phyloP scores from a whole-genome alignment of 192 early-diverging fungal genomes.

The Paraglomus brasilianum region DNA sequence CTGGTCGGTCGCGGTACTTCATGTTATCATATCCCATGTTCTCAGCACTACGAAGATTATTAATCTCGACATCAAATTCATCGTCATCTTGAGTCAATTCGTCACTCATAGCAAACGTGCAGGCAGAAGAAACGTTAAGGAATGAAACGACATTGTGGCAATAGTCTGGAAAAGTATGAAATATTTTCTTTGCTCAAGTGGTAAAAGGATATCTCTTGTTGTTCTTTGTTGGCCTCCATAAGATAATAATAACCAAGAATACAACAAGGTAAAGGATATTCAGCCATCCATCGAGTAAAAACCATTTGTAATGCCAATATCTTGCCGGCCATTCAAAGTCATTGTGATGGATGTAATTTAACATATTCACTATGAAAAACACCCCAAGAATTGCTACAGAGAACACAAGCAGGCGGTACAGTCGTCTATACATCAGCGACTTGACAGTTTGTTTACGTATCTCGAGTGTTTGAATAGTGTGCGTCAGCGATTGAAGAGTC shows the following conservation, averaged over 20 bases:
- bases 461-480: slow-evolving; percentile 75
- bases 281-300: slow-evolving; percentile 89
- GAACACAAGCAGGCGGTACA: slow-evolving; percentile 77
- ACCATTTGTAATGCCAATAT: slow-evolving; percentile 87
- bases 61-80: slow-evolving; percentile 67
- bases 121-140: background rate
- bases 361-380: slow-evolving; percentile 83
- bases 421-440: slow-evolving; percentile 82
- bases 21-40: slow-evolving; percentile 48
- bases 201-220: slow-evolving; percentile 59
- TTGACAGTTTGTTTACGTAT: slow-evolving; percentile 85
- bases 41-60: slow-evolving; percentile 48
- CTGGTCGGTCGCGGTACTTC: slow-evolving; percentile 39
- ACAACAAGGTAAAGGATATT: slow-evolving; percentile 86
- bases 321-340: slow-evolving; percentile 64
- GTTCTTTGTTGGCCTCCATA: slow-evolving; percentile 92
- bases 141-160: too few species aligned
- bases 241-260: slow-evolving; percentile 72
- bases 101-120: slow-evolving; percentile 26
- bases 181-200: background rate
- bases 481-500: slow-evolving; percentile 79
- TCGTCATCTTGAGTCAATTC: slow-evolving; percentile 54
- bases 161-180: background rate
- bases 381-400: slow-evolving; percentile 69
- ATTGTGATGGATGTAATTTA: slow-evolving; percentile 69